phyloP scores from a whole-genome alignment of 352 stramenopile genomes.

The Phytophthora nicotianae region DNA sequence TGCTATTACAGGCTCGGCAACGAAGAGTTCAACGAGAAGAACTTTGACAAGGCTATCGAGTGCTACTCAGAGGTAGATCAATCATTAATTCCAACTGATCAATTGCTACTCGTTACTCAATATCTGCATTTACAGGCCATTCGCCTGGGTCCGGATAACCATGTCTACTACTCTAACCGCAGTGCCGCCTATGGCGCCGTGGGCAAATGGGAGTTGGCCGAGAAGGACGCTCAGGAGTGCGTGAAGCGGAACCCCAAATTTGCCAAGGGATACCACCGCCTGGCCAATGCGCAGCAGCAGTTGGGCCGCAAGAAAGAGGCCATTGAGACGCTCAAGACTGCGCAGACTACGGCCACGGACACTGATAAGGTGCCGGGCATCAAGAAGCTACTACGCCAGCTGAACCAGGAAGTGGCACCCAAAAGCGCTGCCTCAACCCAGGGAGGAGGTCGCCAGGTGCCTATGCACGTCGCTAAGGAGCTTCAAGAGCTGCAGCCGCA shows the following conservation, averaged over 20 bases:
- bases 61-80: conserved; percentile 72
- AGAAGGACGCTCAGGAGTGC: conserved; percentile 76
- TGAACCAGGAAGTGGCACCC: conserved; percentile 55
- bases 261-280: conserved; percentile 79
- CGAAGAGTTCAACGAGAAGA: conserved; percentile 88
- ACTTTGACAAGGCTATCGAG: conserved; percentile 81
- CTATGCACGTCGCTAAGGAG: conserved; percentile 71
- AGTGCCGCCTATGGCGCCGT: conserved; percentile 78
- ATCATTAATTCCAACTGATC: neutral
- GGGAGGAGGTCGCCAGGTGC: conserved; percentile 48
- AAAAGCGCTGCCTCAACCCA: conserved; percentile 20
- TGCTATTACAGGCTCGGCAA: conserved; percentile 62
- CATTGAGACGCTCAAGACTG: conserved; percentile 63
- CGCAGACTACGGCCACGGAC: conserved; percentile 33
- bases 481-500: conserved; percentile 84
- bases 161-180: conserved; percentile 86
- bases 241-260: conserved; percentile 74
- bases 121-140: conserved; percentile 58
- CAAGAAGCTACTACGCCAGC: conserved; percentile 77
- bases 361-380: conserved; percentile 70
- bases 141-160: conserved; percentile 67
- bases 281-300: conserved; percentile 84
- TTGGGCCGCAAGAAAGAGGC: conserved; percentile 71
- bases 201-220: conserved; percentile 71
- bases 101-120: neutral